Evolutionary conservation across 805 yeast species (phyloP).

Genomic region (Candida peoriensis): DNA sequence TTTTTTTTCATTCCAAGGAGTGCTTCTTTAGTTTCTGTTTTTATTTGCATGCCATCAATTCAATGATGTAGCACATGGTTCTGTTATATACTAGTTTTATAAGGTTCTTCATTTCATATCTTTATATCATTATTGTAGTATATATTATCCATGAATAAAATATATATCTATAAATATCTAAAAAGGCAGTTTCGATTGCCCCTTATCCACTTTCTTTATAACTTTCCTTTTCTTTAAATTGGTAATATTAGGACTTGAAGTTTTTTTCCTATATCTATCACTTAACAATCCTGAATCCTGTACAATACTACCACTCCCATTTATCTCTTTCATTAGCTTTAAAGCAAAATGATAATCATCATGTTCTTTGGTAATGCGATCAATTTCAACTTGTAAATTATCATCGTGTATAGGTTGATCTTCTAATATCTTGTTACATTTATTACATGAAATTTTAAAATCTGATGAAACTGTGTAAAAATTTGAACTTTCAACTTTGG

Average conservation of each 20-base stretch:
- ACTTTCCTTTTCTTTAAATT: conserved; percentile 7
- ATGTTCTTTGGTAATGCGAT: conserved; percentile 38
- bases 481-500: no score
- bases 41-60: no score
- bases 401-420: no score
- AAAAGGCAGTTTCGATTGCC: conserved; percentile 22
- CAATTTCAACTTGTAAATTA: no score
- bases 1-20: no score
- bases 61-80: background rate
- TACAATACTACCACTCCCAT: conserved; percentile 1
- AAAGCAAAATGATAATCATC: conserved; percentile 50
- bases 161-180: conserved; percentile 1
- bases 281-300: background rate
- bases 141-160: background rate
- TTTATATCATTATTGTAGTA: background rate
- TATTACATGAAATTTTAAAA: no score
- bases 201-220: conserved; percentile 9
- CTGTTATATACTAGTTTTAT: background rate
- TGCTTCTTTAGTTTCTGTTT: no score
- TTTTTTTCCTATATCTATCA: background rate
- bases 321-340: conserved; percentile 35
- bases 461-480: no score
- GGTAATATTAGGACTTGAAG: background rate
- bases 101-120: background rate
- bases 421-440: no score